These are phyloP conservation scores for Areca catechu DNA, from an alignment of 176 grass and related monocot genomes.

Conservation along the genomic window DNA sequence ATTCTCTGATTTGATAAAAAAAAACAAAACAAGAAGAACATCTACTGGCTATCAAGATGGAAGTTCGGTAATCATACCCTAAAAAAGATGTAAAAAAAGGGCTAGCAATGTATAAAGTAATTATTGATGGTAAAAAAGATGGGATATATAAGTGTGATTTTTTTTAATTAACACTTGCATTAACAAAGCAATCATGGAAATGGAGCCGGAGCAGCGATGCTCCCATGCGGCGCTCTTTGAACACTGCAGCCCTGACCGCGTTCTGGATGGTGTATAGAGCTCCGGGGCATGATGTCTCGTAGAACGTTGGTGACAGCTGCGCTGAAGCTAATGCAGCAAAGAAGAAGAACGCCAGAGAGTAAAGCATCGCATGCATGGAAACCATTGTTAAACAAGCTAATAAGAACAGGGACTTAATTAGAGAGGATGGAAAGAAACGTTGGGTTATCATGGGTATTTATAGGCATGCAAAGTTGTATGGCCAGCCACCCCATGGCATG, in stretches of 20 bases:
- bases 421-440: neutral
- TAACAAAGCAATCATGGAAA: constrained; percentile 66
- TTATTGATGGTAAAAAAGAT: too few species aligned
- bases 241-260: constrained; percentile 17
- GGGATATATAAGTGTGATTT: too few species aligned
- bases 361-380: constrained; percentile 7
- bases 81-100: too few species aligned
- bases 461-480: constrained; percentile 11
- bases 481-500: neutral
- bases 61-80: too few species aligned
- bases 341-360: constrained; percentile 19
- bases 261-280: constrained; percentile 32
- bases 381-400: constrained; percentile 18
- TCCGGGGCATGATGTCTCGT: constrained; percentile 43
- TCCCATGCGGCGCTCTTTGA: constrained; percentile 38
- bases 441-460: constrained; percentile 25
- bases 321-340: constrained; percentile 22
- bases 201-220: constrained; percentile 61
- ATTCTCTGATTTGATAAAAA: too few species aligned
- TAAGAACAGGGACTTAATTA: neutral
- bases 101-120: too few species aligned
- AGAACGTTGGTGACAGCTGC: constrained; percentile 44
- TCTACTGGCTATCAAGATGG: too few species aligned
- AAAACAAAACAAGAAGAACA: too few species aligned
- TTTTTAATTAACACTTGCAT: constrained; percentile 14